Percentiles rank a stretch among this genome's conserved stretches.
These are phyloP conservation scores for Fusarium mundagurra DNA, from an alignment of 2,329 filamentous ascomycete genomes.

Conservation along the genomic window DNA sequence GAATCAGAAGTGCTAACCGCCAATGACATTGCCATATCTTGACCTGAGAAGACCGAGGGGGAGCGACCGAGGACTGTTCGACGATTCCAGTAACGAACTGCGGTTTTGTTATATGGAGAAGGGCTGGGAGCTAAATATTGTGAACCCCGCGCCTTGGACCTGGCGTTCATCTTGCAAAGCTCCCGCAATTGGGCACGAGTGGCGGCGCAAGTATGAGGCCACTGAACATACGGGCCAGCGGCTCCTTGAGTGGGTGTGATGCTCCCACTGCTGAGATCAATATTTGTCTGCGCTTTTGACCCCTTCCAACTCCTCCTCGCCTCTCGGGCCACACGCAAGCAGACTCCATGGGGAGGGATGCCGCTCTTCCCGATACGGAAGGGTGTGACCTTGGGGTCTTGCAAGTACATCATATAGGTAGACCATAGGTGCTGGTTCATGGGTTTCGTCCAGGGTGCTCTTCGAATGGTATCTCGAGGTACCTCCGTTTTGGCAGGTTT, in stretches of 20 bases:
- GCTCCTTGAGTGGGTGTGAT: slow-evolving; percentile 62
- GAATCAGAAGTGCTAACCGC: slow-evolving; percentile 70
- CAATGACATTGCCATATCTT: slow-evolving; percentile 72
- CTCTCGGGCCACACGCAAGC: slow-evolving; percentile 71
- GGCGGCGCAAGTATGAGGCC: slow-evolving; percentile 71
- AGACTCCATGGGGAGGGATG: slow-evolving; percentile 72
- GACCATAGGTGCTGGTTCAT: slow-evolving; percentile 75
- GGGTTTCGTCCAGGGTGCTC: slow-evolving; percentile 70
- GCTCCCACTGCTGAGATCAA: slow-evolving; percentile 60
- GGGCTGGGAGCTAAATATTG: slow-evolving; percentile 63
- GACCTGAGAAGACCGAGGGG: slow-evolving; percentile 63
- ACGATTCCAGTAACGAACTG: slow-evolving; percentile 60
- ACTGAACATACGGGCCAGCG: slow-evolving; percentile 62
- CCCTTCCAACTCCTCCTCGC: slow-evolving; percentile 75
- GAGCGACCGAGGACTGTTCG: slow-evolving; percentile 58
- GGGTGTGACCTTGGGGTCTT: slow-evolving; percentile 74
- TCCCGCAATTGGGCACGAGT: slow-evolving; percentile 71
- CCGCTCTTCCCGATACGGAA: slow-evolving; percentile 71
- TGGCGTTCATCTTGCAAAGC: slow-evolving; percentile 67
- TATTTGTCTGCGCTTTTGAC: slow-evolving; percentile 53
- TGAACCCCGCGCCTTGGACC: slow-evolving; percentile 54
- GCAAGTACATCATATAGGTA: slow-evolving; percentile 71
- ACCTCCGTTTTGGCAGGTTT: slow-evolving; percentile 34
- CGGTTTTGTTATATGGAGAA: slow-evolving; percentile 64
- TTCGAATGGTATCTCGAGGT: slow-evolving; percentile 51